A percentile compares a stretch with the other conserved stretches of the same genome.
Conservation (phyloP, 2,329 filamentous ascomycete species). For the Colletotrichum falcatum region DNA sequence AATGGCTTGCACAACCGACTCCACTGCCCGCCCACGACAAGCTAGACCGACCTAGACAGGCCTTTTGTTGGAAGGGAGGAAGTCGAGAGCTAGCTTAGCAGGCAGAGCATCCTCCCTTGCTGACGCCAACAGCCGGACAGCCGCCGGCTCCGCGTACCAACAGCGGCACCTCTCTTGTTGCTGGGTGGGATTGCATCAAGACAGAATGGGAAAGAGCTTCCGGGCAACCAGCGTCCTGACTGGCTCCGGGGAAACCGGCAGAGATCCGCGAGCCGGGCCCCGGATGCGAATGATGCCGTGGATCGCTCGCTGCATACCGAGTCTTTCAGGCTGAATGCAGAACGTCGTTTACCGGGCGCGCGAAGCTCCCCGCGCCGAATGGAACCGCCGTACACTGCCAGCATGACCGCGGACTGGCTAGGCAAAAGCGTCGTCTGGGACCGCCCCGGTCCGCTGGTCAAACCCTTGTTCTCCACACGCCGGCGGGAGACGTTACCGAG, state of each 20-base stretch:
- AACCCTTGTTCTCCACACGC: background rate
- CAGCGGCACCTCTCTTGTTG: background rate
- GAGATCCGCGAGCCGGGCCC: slow-evolving; percentile 6
- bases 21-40: background rate
- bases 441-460: too few species aligned
- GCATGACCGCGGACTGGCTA: background rate
- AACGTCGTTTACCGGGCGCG: background rate
- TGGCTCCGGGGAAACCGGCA: background rate
- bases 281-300: slow-evolving; percentile 5
- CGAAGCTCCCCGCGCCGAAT: background rate
- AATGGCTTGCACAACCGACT: slow-evolving; percentile 9
- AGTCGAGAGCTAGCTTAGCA: background rate
- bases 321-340: slow-evolving; percentile 5
- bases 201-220: background rate
- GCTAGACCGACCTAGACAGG: too few species aligned
- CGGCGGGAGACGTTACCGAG: background rate
- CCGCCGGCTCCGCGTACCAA: background rate
- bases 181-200: background rate
- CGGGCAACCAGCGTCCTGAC: background rate
- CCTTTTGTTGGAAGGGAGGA: slow-evolving; percentile 1
- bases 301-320: background rate
- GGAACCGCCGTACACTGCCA: background rate
- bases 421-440: background rate
- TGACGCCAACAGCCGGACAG: background rate
- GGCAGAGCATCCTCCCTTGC: background rate